Conservation (phyloP, 2,329 filamentous ascomycete genomes). For the Monilinia fructicola region DNA sequence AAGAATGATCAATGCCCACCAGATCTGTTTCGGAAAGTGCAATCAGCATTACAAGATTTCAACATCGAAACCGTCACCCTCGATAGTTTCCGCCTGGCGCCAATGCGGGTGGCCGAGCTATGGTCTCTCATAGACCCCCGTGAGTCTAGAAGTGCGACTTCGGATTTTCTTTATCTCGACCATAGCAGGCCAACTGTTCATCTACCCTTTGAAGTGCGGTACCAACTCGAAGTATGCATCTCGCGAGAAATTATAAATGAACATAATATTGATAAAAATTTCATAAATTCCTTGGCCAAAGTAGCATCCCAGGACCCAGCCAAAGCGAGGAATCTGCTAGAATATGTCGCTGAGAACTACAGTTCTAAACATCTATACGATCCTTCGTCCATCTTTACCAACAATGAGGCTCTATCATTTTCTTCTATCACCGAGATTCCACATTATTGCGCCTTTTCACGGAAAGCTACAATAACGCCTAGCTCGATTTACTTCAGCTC, state of each 20-base stretch:
- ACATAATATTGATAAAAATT: constrained; percentile 66
- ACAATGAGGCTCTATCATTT: constrained; percentile 51
- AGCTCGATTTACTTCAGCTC: constrained; percentile 77
- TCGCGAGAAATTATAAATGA: constrained; percentile 77
- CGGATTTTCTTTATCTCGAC: constrained; percentile 30
- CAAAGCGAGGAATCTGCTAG: constrained; percentile 66
- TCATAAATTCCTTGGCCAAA: constrained; percentile 60
- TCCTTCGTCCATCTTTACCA: constrained; percentile 69
- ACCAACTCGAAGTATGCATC: constrained; percentile 92
- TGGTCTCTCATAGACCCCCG: constrained; percentile 46
- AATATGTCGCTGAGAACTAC: constrained; percentile 68
- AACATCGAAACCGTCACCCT: constrained; percentile 59
- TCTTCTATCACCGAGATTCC: constrained; percentile 57
- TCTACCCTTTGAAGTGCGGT: constrained; percentile 72
- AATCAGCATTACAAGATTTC: constrained; percentile 60
- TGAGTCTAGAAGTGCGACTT: constrained; percentile 25
- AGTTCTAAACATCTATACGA: constrained; percentile 56
- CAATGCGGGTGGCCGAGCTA: constrained; percentile 42
- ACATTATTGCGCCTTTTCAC: constrained; percentile 70
- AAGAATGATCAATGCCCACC: constrained; percentile 36
- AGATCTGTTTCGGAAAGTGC: constrained; percentile 28
- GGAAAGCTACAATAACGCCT: constrained; percentile 79
- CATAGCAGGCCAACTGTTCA: constrained; percentile 39
- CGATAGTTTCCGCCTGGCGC: constrained; percentile 46
- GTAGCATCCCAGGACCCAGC: constrained; percentile 46